phyloP scores from a whole-genome alignment of 352 stramenopile genomes.

The Phytophthora podocarpi region DNA sequence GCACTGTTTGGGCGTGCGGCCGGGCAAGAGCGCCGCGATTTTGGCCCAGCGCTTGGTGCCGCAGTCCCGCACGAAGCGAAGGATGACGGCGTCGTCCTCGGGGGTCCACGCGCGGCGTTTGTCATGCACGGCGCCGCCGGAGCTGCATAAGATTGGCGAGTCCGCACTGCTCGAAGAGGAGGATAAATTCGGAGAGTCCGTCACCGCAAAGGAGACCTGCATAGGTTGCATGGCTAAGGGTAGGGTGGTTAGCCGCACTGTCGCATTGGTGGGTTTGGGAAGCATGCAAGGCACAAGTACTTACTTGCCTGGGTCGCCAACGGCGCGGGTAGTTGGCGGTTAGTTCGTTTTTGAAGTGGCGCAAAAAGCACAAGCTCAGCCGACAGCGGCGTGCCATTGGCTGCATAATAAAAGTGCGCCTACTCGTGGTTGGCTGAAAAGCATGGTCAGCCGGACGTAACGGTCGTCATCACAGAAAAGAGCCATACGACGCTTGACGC shows the following conservation, averaged over 20 bases:
- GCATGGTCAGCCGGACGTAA: slow-evolving; percentile 14
- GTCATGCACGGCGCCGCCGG: slow-evolving; percentile 10
- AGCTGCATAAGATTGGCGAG: not conserved
- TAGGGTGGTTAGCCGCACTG: slow-evolving; percentile 5
- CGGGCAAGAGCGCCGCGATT: slow-evolving; percentile 93
- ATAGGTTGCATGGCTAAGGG: not conserved
- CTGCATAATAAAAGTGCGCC: not conserved
- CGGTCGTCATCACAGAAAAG: slow-evolving; percentile 3
- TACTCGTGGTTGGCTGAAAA: slow-evolving; percentile 13
- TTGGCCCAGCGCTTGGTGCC: slow-evolving; percentile 92
- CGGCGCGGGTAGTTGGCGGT: not conserved
- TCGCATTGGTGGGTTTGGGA: slow-evolving; percentile 10
- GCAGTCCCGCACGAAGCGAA: slow-evolving; percentile 71
- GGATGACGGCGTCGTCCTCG: slow-evolving; percentile 70
- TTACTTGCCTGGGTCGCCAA: not conserved
- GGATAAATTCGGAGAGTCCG: not conserved
- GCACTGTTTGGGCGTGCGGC: slow-evolving; percentile 96
- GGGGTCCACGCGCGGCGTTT: slow-evolving; percentile 67
- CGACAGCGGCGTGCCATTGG: slow-evolving; percentile 16
- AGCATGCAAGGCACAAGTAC: not conserved
- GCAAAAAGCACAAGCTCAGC: not conserved
- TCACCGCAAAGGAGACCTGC: not conserved
- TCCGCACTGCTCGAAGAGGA: too few relatives aligned
- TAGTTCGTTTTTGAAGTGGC: slow-evolving; percentile 28
- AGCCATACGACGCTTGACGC: slow-evolving; percentile 17